Evolutionary conservation across 148 eudicot genomes (phyloP), one percentile per base, ranked within the genome.

Genomic region (Silene latifolia): DNA sequence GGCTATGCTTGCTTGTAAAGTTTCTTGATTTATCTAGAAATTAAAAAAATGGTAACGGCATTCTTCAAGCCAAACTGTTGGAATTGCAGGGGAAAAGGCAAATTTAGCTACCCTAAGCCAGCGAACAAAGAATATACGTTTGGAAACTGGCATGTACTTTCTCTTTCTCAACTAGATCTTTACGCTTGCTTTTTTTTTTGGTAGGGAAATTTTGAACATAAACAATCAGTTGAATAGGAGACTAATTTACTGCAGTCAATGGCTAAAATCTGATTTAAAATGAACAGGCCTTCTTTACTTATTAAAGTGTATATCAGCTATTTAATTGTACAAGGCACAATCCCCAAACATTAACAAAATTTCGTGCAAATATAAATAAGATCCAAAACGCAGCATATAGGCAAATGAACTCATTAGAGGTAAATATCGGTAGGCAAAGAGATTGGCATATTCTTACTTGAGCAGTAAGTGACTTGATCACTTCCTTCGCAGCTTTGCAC

Each of bases 401-500:
- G 63, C 15, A 69, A n/a, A 66, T 63, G 20, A n/a, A 8, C 62
- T 61, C 54, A 77, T 67, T 20, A 25, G 14, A n/a, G 44, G 24
- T 25, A 60, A 14, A 29, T n/a, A 58, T 21, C 35, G 56, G 39
- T 47, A 58, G 53, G 59, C n/a, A 7, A 74, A 29, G 27, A 71
- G 65, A 79, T 70, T 23, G 35, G 57, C 32, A 62, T 54, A 47
- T 56, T 39, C 77, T 86, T 76, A 89, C 97, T 84, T 91, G 89
- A 59, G 63, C 83, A 21, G 86, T 86, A 67, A 89, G 89, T n/a
- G 90, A 91, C 77, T 80, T 89, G 72, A 91, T 89, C 72, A 86
- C 89, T 81, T 89, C 90, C 78, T 86, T 85, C n/a, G 91, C 97
- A 71, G 87, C 97, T 80, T 82, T 85, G 85, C 86, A 83, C 85